Evolutionary conservation across 805 yeast genomes (phyloP), one percentile per base, ranked within the genome.

Genomic region (Phaffomyces thermotolerans): DNA sequence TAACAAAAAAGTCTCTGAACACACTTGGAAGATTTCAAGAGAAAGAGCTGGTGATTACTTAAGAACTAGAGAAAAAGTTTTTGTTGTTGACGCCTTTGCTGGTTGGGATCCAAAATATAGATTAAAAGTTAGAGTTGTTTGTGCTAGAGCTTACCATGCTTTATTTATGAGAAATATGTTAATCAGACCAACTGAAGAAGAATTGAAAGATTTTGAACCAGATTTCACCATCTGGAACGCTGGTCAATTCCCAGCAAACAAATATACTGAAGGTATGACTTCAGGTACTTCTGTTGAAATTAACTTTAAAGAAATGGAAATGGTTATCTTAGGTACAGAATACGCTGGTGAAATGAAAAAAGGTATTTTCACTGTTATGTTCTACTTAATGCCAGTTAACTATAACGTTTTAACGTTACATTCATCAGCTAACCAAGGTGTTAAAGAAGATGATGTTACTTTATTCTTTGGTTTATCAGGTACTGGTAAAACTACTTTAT

Each of bases 271-370:
- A 64, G 97, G 97, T 64, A 91, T 91, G 99, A 86, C 97, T 46
- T 90, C 97, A 31, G 71, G 90, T 51, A 89, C 98, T 38, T 85
- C 96, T 40, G 95, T 91, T 52, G 97, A 89, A 70, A 89, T 91
- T 63, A 91, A 91, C 72, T 91, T 91, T 77, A 85, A 89, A 72
- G 88, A 79, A 55, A 90, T 90, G 96, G 99, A 93, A 73, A 91
- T 93, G 99, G 89, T 91, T 52, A 93, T 91, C 61, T 76, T 93
- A 58, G 99, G 99, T 69, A 91, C 98, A 37, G 99, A 91, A 74
- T 91, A 91, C 63, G 99, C 99, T 43, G 99, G 99, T 61, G 99
- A 91, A 75, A 91, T 91, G 99, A 91, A 91, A 76, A 91, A 91
- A 75, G 99, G 99, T 73, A 89, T 91, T 60, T 89, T 91, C 78